Percentiles rank a stretch among this genome's conserved stretches.
These are phyloP conservation scores for Globisporangium nunn DNA, from an alignment of 352 stramenopile genomes.

Conservation along the genomic window DNA sequence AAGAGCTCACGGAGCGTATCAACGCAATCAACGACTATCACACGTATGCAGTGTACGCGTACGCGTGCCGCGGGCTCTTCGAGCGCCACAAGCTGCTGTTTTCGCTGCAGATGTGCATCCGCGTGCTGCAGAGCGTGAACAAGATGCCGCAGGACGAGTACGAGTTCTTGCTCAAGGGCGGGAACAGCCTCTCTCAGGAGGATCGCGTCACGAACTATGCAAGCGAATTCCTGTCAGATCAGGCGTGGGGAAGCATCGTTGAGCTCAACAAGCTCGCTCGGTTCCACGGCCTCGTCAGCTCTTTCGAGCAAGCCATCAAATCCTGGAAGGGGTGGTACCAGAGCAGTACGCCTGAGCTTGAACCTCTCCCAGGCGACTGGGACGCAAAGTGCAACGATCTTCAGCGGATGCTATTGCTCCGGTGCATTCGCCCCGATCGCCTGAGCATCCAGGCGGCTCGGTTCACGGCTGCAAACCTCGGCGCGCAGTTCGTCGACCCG, in stretches of 20 bases:
- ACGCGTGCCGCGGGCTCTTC: constrained; percentile 93
- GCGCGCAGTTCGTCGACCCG: constrained; percentile 89
- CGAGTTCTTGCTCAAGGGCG: constrained; percentile 92
- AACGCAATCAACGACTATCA: constrained; percentile 94
- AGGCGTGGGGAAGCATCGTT: constrained; percentile 86
- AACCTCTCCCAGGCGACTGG: constrained; percentile 89
- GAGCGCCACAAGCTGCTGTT: constrained; percentile 96
- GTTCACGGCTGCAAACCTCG: constrained; percentile 90
- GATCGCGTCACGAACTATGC: constrained; percentile 79
- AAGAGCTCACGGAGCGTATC: constrained; percentile 83
- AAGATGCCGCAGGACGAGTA: constrained; percentile 92
- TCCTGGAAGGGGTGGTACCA: constrained; percentile 82
- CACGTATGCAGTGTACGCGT: constrained; percentile 93
- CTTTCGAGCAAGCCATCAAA: constrained; percentile 86
- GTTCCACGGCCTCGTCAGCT: constrained; percentile 87
- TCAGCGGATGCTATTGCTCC: constrained; percentile 91
- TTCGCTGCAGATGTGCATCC: constrained; percentile 91
- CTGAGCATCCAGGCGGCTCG: constrained; percentile 87
- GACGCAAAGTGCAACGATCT: constrained; percentile 91
- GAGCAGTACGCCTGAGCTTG: constrained; percentile 85
- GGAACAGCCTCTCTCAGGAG: constrained; percentile 49
- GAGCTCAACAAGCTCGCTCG: constrained; percentile 87
- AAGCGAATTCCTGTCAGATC: constrained; percentile 82
- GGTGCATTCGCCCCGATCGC: constrained; percentile 89
- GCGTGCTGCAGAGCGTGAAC: constrained; percentile 86